Percentiles rank a stretch among this genome's conserved stretches.
phyloP scores from a whole-genome alignment of 768 basidiomycete species.

The Omphalotus guepiniiformis region DNA sequence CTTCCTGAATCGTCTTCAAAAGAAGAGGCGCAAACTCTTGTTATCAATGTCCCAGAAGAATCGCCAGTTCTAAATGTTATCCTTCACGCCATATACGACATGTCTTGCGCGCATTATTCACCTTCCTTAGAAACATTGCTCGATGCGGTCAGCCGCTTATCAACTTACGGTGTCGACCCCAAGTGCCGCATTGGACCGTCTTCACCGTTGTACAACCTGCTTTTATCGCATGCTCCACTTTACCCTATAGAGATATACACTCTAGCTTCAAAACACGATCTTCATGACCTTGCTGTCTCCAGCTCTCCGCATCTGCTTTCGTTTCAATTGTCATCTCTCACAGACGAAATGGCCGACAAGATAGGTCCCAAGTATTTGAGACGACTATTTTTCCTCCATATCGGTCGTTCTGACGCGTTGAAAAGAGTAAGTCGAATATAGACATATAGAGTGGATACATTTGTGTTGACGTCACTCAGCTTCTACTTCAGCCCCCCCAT shows the following conservation, averaged over 20 bases:
- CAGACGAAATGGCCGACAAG: slow-evolving; percentile 62
- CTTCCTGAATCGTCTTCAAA: slow-evolving; percentile 41
- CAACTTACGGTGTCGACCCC: slow-evolving; percentile 56
- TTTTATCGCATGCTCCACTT: slow-evolving; percentile 65
- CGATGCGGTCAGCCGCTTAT: slow-evolving; percentile 52
- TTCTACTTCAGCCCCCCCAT: slow-evolving; percentile 69
- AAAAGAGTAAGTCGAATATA: slow-evolving; percentile 42
- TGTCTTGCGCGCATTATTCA: slow-evolving; percentile 71
- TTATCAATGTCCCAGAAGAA: slow-evolving; percentile 57
- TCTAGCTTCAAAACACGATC: slow-evolving; percentile 60
- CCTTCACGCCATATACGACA: slow-evolving; percentile 67
- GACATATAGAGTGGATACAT: background rate
- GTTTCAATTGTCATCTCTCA: slow-evolving; percentile 60
- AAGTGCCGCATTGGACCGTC: slow-evolving; percentile 43
- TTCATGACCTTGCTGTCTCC: slow-evolving; percentile 71
- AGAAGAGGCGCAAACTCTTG: slow-evolving; percentile 41
- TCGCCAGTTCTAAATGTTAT: slow-evolving; percentile 67
- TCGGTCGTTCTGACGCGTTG: slow-evolving; percentile 77
- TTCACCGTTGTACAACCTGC: slow-evolving; percentile 51
- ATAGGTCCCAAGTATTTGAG: slow-evolving; percentile 79
- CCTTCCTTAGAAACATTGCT: slow-evolving; percentile 59
- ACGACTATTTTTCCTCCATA: slow-evolving; percentile 78
- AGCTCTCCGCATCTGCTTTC: slow-evolving; percentile 74
- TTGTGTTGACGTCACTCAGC: background rate
- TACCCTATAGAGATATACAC: slow-evolving; percentile 71